Percentiles rank a stretch among this genome's conserved stretches.
These are phyloP conservation scores for Eucalyptus curtisii DNA, from an alignment of 345 rosid species.

Conservation along the genomic window DNA sequence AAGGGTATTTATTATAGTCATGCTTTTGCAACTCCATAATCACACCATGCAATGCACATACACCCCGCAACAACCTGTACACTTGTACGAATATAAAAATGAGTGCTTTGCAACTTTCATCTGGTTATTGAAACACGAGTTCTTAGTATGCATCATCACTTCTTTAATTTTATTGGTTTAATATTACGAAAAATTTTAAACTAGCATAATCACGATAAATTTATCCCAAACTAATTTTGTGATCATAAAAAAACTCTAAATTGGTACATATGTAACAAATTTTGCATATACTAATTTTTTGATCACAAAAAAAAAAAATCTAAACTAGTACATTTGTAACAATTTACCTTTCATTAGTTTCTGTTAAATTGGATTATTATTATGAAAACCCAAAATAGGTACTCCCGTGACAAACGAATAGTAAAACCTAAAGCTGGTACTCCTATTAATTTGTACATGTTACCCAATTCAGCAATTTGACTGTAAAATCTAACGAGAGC, in stretches of 20 bases:
- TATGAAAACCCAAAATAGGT: too few relatives aligned
- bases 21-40: rapidly evolving
- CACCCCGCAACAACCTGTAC: neutral
- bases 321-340: too few relatives aligned
- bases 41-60: neutral
- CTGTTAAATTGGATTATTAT: too few relatives aligned
- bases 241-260: too few relatives aligned
- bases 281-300: too few relatives aligned
- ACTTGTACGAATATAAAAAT: neutral
- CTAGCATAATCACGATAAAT: rapidly evolving
- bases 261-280: too few relatives aligned
- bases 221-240: too few relatives aligned
- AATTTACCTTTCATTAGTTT: too few relatives aligned
- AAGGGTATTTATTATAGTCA: neutral
- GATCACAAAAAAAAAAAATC: neutral
- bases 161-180: neutral
- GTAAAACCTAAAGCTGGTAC: neutral
- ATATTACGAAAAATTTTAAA: too few relatives aligned
- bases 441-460: too few relatives aligned
- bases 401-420: neutral
- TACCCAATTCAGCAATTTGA: too few relatives aligned
- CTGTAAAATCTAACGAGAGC: too few relatives aligned
- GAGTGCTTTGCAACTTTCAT: neutral
- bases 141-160: neutral
- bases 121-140: neutral